Evolutionary conservation across 2,329 filamentous ascomycete genomes (phyloP).

Genomic region (Fusarium sulawesiense): DNA sequence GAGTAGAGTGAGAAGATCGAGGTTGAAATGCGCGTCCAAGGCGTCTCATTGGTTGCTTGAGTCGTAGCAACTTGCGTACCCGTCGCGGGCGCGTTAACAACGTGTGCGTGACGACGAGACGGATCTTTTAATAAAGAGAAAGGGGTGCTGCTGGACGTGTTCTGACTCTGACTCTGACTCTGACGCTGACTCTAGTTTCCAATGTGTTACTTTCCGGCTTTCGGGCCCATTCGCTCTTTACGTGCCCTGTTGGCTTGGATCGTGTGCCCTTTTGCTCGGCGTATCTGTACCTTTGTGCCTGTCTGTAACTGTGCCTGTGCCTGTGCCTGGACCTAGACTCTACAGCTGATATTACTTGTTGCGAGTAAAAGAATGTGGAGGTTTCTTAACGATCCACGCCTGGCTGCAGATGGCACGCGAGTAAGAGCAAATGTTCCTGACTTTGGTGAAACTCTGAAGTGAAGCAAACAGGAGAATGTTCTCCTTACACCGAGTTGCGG

Average conservation of each 20-base stretch:
- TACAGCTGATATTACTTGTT: conserved; percentile 13
- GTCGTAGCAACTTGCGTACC: conserved; percentile 17
- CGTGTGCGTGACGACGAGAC: conserved; percentile 30
- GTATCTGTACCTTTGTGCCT: conserved; percentile 17
- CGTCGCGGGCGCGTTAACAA: conserved; percentile 43
- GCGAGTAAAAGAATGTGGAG: conserved; percentile 19
- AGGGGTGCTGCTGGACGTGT: conserved; percentile 36
- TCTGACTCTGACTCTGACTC: not conserved
- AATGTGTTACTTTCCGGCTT: conserved; percentile 36
- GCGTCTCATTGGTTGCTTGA: conserved; percentile 34
- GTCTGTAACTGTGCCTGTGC: conserved; percentile 17
- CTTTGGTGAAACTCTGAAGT: conserved; percentile 13
- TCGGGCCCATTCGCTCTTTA: conserved; percentile 19
- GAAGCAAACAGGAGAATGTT: not conserved
- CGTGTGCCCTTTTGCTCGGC: conserved; percentile 26
- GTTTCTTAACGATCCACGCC: conserved; percentile 21
- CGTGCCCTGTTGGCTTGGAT: not conserved
- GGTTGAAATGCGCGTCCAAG: conserved; percentile 38
- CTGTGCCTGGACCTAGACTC: conserved; percentile 31
- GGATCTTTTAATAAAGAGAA: conserved; percentile 36
- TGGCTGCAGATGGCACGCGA: conserved; percentile 14
- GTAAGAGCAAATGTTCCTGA: conserved; percentile 9
- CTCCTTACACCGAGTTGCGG: not conserved
- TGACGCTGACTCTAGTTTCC: not conserved
- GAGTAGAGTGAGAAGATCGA: conserved; percentile 29